Evolutionary conservation across 108 stramenopile species (phyloP).

Genomic region (Tribonema minus): DNA sequence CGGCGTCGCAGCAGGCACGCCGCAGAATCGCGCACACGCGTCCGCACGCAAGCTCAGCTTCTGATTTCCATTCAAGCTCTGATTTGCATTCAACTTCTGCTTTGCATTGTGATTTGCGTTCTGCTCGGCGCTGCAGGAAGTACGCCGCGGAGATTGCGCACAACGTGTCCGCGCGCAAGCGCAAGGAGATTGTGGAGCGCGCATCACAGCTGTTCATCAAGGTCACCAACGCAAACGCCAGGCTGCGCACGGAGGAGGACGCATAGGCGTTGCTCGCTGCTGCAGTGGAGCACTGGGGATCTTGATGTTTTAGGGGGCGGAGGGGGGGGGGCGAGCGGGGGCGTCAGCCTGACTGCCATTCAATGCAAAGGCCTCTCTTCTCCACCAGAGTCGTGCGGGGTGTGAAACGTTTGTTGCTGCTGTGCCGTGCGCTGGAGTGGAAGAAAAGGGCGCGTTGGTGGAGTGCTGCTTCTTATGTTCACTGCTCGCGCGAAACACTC

Average conservation of each 20-base stretch:
- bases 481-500: too few relatives aligned
- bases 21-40: too few relatives aligned
- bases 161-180: slow-evolving; percentile 80
- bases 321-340: too few relatives aligned
- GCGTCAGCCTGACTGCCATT: too few relatives aligned
- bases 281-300: neutral
- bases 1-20: too few relatives aligned
- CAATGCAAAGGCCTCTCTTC: too few relatives aligned
- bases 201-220: slow-evolving; percentile 94
- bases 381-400: too few relatives aligned
- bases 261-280: slow-evolving; percentile 8
- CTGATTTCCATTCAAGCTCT: neutral
- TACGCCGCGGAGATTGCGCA: slow-evolving; percentile 97
- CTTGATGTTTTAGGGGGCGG: too few relatives aligned
- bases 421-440: neutral
- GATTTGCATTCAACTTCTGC: neutral
- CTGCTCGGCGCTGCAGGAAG: slow-evolving; percentile 51
- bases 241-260: slow-evolving; percentile 85
- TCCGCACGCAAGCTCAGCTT: neutral
- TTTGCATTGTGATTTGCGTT: neutral
- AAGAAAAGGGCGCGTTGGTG: too few relatives aligned
- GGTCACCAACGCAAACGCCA: slow-evolving; percentile 82
- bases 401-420: neutral
- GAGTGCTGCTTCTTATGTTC: too few relatives aligned
- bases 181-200: slow-evolving; percentile 90